phyloP scores from a whole-genome alignment of 352 stramenopile species.

The Phytophthora melonis region DNA sequence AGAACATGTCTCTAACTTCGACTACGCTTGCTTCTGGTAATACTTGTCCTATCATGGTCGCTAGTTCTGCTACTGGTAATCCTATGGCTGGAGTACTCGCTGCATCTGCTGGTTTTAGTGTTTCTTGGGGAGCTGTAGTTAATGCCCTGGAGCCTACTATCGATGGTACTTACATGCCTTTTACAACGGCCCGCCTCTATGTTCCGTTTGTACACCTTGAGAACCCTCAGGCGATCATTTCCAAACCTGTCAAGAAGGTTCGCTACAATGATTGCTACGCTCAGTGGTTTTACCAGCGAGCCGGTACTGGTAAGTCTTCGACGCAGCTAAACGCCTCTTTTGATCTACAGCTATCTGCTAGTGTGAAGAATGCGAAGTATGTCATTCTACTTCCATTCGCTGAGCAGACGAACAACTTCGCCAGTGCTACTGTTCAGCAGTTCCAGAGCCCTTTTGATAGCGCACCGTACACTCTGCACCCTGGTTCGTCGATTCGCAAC shows the following conservation, averaged over 20 bases:
- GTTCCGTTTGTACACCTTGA: conserved; percentile 11
- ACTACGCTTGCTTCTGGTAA: conserved; percentile 7
- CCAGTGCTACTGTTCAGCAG: not conserved
- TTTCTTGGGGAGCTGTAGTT: conserved; percentile 7
- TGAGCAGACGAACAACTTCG: not conserved
- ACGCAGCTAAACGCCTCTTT: conserved; percentile 7
- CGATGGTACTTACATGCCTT: conserved; percentile 13
- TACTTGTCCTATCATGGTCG: conserved; percentile 1
- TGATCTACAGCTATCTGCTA: conserved; percentile 13
- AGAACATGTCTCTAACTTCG: not conserved
- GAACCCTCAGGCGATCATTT: conserved; percentile 19
- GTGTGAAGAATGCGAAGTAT: conserved; percentile 13
- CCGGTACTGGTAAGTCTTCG: conserved; percentile 4
- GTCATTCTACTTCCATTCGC: not conserved
- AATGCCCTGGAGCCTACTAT: conserved; percentile 11
- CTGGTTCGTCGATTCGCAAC: conserved; percentile 2
- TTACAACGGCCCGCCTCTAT: conserved; percentile 3
- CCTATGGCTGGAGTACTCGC: conserved; percentile 1
- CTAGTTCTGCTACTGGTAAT: conserved; percentile 2
- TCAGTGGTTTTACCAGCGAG: conserved; percentile 16
- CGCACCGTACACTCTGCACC: not conserved
- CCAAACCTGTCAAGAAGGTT: conserved; percentile 18
- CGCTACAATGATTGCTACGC: conserved; percentile 15
- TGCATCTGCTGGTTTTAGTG: conserved; percentile 14
- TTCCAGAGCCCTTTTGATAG: not conserved